Evolutionary conservation across 1,284 basidiomycete species (phyloP), one percentile per base, ranked within the genome.

Genomic region (Pholiota adiposa): DNA sequence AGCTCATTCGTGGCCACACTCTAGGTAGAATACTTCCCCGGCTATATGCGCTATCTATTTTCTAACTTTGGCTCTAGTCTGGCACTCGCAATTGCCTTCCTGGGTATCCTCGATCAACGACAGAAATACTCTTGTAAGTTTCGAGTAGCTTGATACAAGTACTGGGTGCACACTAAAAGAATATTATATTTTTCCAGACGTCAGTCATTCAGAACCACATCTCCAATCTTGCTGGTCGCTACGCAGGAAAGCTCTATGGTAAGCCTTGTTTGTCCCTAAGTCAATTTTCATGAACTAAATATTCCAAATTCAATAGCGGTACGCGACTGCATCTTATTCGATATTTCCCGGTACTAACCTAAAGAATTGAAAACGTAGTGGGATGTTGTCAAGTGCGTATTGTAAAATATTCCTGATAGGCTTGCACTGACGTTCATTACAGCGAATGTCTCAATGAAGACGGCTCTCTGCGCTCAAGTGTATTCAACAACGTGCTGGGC

Each of bases 1-100:
- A 81, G 65, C 59, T 78, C 57, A 73, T 83, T 56, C 78, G 81
- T 61, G 81, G 80, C 6, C 80, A 82, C 66, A 82, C 80, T 11
- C 70, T 83, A 21, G 73, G 75, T 76, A 58, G n/a, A 64, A 23
- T 46, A 11, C 9, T 21, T 21, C 27, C 21, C 7, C 23, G 6
- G 14, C 8, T 31, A 19, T 31, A 1, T 6, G 23, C 14, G 31
- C 41, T 29, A 11, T 18, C 4, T 49, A 51, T 34, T 16, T 7
- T 29, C 1, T 14, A 9, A n/a, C 14, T 46, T 6, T 51, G 40
- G 36, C 36, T 34, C 7, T 21, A 73, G 80, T 82, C 51, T 83
- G 82, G 81, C 77, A 81, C 69, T 77, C 75, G 58, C 80, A 82
- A 61, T 76, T 83, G 31, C 82, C 82, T 5, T 60, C 66, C 31